Base-by-base conservation (phyloP, 352 stramenopile species). In the Globisporangium splendens region DNA sequence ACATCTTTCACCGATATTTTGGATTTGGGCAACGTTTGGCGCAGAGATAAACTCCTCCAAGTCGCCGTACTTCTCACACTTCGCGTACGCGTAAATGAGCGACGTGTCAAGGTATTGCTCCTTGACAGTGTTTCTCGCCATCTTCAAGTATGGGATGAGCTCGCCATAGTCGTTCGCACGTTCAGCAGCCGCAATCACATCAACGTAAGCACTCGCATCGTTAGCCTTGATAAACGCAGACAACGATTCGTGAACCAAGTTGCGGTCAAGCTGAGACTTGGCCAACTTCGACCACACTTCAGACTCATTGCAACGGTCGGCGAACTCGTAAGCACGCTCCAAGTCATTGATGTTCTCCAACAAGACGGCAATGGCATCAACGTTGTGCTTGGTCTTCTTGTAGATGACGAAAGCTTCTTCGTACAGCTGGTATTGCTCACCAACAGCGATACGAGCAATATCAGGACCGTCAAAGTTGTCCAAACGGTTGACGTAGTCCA, bases 351-450 rank as follows among this genome's bases (percentile, higher is more conserved):
- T 97, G 78, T 96, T 92, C 72, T 98, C 88, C 54, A 98, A 69
- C 54, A 98, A 65, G 11, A 98, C 94, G 55, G 77, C 91, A 54
- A 97, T 95, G 49, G 93, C 93, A 52, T 96, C 83, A 28, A 97
- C 86, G 72, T 99, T 98, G 87, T 99, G 93, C 72, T 98, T 96
- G 53, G 95, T 95, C 86, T 99, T 99, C 69, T 97, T 98, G 89
- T 99, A 99, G 69, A 99, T 99, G 42, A 96, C 96, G 69, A 99
- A 99, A 66, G 93, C 98, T 72, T 99, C 98, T 69, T 99, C 98
- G 73, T 98, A 99, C 11, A 99, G 87, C 75, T 98, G 95, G 86
- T 99, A 98, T 71, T 96, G 85, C 66, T 99, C 97, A 24, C 89
- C 96, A 17, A 99, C 91, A 59, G 97, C 98, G 72, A 99, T 99